Conservation (phyloP, 768 basidiomycete genomes). For the Boletus rubropictus region DNA sequence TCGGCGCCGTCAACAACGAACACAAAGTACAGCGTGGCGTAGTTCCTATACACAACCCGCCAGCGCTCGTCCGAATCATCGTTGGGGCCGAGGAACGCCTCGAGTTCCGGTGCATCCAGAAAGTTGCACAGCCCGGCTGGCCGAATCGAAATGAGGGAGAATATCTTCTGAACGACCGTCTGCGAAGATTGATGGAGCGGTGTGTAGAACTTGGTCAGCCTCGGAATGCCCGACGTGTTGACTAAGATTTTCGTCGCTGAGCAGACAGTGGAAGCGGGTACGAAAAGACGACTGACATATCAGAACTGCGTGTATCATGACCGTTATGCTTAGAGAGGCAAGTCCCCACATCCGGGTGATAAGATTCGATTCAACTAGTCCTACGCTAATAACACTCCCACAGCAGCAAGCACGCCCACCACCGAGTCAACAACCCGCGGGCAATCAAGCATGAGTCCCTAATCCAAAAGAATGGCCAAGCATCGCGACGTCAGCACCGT, state of each 20-base stretch:
- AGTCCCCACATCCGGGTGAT: not conserved
- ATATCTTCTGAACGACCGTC: constrained; percentile 81
- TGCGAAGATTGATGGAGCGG: constrained; percentile 58
- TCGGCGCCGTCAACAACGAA: constrained; percentile 96
- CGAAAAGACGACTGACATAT: constrained; percentile 54
- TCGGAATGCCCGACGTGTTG: constrained; percentile 86
- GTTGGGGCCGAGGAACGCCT: constrained; percentile 57
- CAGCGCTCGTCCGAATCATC: constrained; percentile 56
- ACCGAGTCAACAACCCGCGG: not conserved
- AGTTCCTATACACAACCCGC: constrained; percentile 90
- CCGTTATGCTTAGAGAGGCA: constrained; percentile 2
- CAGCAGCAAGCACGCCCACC: too few species aligned
- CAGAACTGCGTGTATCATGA: constrained; percentile 81
- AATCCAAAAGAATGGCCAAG: not conserved
- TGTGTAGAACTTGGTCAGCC: constrained; percentile 86
- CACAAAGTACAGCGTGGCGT: constrained; percentile 95
- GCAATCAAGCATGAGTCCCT: not conserved
- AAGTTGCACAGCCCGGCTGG: constrained; percentile 90
- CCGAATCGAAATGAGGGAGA: constrained; percentile 76
- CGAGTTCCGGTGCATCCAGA: constrained; percentile 86
- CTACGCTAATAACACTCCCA: too few species aligned
- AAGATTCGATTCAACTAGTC: not conserved
- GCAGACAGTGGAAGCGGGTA: constrained; percentile 14
- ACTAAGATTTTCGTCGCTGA: constrained; percentile 44
- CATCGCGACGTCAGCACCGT: not conserved